Percentiles rank a stretch among this genome's conserved stretches.
Evolutionary conservation across 2,329 filamentous ascomycete genomes (phyloP).

Genomic region (Trichoderma arundinaceum): DNA sequence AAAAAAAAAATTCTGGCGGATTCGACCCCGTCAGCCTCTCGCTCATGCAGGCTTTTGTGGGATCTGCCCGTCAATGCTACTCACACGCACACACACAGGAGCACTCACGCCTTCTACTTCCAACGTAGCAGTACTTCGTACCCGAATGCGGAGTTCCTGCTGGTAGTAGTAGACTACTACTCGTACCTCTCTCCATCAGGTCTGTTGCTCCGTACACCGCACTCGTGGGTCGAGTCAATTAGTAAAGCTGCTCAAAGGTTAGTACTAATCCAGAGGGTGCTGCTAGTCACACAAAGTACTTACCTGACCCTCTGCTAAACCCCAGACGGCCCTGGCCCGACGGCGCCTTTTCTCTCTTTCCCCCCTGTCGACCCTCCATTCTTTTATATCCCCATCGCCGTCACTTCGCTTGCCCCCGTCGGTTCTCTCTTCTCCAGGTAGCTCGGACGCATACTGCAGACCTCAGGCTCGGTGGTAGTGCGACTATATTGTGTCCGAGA

Average conservation of each 20-base stretch:
- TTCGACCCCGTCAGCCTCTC: conserved; percentile 10
- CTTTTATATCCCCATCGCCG: conserved; percentile 28
- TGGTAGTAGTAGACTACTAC: background rate
- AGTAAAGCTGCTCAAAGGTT: conserved; percentile 13
- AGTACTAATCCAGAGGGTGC: conserved; percentile 6
- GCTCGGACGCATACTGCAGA: conserved; percentile 6
- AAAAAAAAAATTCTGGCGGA: conserved; percentile 2
- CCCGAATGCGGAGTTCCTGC: background rate
- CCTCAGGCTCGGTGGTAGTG: conserved; percentile 1
- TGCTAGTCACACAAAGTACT: conserved; percentile 15
- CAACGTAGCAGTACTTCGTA: no score
- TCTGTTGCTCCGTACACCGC: conserved; percentile 13
- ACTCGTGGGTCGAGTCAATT: conserved; percentile 20
- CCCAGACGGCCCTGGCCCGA: conserved; percentile 27
- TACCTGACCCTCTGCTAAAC: conserved; percentile 25
- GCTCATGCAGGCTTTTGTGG: conserved; percentile 2
- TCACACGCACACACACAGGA: background rate
- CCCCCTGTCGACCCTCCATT: conserved; percentile 21
- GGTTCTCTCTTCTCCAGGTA: conserved; percentile 19
- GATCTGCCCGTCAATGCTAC: conserved; percentile 19
- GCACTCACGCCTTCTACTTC: no score
- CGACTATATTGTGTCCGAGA: conserved; percentile 19
- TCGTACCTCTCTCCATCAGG: background rate
- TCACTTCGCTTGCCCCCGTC: conserved; percentile 28
- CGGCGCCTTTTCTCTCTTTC: conserved; percentile 12